Evolutionary conservation across 129 eudicot genomes (phyloP), one percentile per base, ranked within the genome.

Genomic region (Pulicaria dysenterica): DNA sequence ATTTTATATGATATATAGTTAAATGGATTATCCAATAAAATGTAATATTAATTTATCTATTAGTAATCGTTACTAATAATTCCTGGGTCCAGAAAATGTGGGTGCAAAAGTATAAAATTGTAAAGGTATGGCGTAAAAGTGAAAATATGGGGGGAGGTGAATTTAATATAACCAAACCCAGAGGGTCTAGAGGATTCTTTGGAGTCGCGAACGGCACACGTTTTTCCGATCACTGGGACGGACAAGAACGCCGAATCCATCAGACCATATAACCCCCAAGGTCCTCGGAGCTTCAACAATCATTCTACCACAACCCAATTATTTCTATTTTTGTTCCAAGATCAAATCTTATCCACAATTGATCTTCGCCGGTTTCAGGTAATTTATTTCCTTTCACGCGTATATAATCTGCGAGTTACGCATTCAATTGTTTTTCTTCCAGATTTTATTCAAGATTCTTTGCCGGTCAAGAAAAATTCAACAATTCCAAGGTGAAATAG

Each of bases 181-280:
- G 56, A 39, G 83, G 80, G 78, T 49, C 81, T 71, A 24, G 78
- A 72, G 71, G 66, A 75, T 69, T 70, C 69, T 73, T 42, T 34
- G 42, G 4, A 39, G 73, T 56, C 64, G 57, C 64, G 57, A 74
- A 74, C 76, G 80, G 66, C 73, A 74, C 73, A 45, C 77, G 39
- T 40, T 75, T 65, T 67, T 67, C 73, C 81, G 85, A 77, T 53
- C 77, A 39, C 50, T 43, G 6, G 43, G 51, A 68, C 64, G 50
- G 53, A 44, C 73, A 57, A 57, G 42, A 58, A 64, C 82, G 58
- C 75, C 49, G 66, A 60, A 61, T 53, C 73, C 60, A 63, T 44
- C 10, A 51, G 17, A 73, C 79, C 56, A 54, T 79, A 73, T 73
- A 67, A 62, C 64, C 65, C 59, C 88, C 81, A 68, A 64, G 47